Evolutionary conservation across 176 grass and related monocot species (phyloP), one percentile per base, ranked within the genome.

Genomic region (Phragmites australis): DNA sequence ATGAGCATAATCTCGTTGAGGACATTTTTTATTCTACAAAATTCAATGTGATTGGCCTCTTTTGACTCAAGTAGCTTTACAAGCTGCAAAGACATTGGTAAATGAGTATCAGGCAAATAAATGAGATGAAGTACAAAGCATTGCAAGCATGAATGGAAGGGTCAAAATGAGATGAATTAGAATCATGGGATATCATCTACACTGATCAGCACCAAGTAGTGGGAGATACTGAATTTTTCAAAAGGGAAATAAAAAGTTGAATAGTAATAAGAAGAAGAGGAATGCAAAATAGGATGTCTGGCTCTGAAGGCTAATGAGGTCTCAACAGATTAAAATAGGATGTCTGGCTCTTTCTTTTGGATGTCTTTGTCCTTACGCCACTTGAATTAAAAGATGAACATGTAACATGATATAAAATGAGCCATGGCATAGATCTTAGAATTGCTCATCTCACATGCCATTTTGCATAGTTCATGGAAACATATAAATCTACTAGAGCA

Each of bases 41-140:
- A 94, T 63, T 97, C 94, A 43, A 94, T 87, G 80, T 97, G 92
- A 90, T 97, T 97, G 76, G 81, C 94, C 69, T 97, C 94, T 88
- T 94, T 97, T 46, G 83, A 94, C 62, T 97, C 94, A 0, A 97
- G 87, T 79, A 97, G 82, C 80, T 94, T 97, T 65, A 97, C 94
- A 82, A 97, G 92, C 94, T 97, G 92, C 76, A 94, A 86, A 68
- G 76, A 64, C 10, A 81, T 74, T 51, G 11, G 1, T 85, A 69
- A 52, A 75, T 81, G 10, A 78, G 74, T 58, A 88, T 58, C 40
- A 72, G 50, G 2, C 14, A 55, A 80, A 41, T 25, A 76, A 79
- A 70, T 64, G 44, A 79, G 79, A 74, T 79, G 48, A 91, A 84
- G n/a, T 72, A 71, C 15, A 74, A 42, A 80, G 6, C 34, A 62